Evolutionary conservation across 306 rosid genomes (phyloP), one percentile per base, ranked within the genome.

Genomic region (Lupinus albus): DNA sequence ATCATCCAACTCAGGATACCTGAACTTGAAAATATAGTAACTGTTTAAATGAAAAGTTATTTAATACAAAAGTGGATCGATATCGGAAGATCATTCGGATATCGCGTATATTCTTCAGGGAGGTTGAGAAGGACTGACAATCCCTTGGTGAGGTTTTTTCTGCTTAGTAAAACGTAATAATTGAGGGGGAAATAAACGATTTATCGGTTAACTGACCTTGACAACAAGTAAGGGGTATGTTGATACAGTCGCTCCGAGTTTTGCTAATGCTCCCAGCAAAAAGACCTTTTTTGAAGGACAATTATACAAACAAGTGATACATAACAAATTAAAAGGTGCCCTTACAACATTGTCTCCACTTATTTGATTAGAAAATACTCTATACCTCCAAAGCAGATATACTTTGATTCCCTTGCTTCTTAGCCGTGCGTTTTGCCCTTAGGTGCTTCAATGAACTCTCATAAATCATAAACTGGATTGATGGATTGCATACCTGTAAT

Each of bases 381-480:
- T 57, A 33, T 81, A 88, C 95, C 91, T 85, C 95, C 67, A 79
- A 79, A 49, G 95, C 88, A 59, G 89, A 62, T 74, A 86, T 41
- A 55, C 42, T 83, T 62, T 53, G 73, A 60, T 72, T 55, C 16
- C 84, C 87, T 44, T 73, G 80, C 81, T 83, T 78, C 59, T 74
- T 83, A 41, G 83, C 69, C 14, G 86, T 70, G 28, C 68, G 87
- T 74, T 80, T 86, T 11, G 21, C 84, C 81, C 80, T 87, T 35
- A 89, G 49, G 72, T 57, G 86, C 79, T 89, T 87, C 42, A 87
- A 71, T 12, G 84, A 78, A 84, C 77, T 85, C 83, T 87, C 96
- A 11, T 89, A 87, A 62, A 87, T 85, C 93, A 83, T 89, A 73
- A 89, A 89, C 63, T 89, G 96, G 70, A 89, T 89, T 25, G 96